Percentiles rank a stretch among this genome's conserved stretches.
Conservation (phyloP, 1,139 yeast species). For the Blastobotrys petasosporus region DNA sequence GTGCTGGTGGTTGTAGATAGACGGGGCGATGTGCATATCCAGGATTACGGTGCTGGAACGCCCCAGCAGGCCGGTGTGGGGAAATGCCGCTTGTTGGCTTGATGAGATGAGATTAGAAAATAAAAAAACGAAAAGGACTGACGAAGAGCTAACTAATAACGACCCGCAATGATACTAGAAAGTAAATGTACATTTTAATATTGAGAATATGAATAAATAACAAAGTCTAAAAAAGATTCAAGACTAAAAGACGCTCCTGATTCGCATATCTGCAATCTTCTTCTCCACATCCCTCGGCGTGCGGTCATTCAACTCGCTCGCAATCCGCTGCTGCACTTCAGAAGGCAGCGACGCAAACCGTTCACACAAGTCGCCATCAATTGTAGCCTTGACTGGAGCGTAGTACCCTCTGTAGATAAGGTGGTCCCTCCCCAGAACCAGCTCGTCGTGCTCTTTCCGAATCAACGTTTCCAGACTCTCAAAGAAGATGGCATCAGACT, state of each 20-base stretch:
- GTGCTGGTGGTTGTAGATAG: conserved; percentile 70
- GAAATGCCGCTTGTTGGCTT: conserved; percentile 44
- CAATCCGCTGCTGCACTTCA: conserved; percentile 43
- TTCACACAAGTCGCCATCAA: conserved; percentile 88
- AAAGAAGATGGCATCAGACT: conserved; percentile 58
- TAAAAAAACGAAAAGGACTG: neutral
- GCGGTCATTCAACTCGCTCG: conserved; percentile 46
- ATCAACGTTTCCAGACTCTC: conserved; percentile 48
- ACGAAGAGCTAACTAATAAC: too few relatives aligned
- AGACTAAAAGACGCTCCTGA: conserved; percentile 39
- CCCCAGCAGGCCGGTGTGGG: conserved; percentile 77
- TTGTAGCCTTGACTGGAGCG: conserved; percentile 64
- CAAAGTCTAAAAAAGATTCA: neutral
- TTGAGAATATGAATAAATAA: neutral
- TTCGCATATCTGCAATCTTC: conserved; percentile 54
- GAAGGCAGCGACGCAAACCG: conserved; percentile 39
- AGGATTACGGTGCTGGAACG: conserved; percentile 82
- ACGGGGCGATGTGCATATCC: conserved; percentile 68
- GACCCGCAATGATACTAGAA: neutral
- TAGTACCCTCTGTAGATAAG: conserved; percentile 68
- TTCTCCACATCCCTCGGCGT: conserved; percentile 55
- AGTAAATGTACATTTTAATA: conserved; percentile 4
- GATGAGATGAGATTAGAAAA: conserved; percentile 3
- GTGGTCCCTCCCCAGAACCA: conserved; percentile 61
- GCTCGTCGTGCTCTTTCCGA: conserved; percentile 37